phyloP scores from a whole-genome alignment of 139 green algal genomes.

The Axilococcus clingmanii region DNA sequence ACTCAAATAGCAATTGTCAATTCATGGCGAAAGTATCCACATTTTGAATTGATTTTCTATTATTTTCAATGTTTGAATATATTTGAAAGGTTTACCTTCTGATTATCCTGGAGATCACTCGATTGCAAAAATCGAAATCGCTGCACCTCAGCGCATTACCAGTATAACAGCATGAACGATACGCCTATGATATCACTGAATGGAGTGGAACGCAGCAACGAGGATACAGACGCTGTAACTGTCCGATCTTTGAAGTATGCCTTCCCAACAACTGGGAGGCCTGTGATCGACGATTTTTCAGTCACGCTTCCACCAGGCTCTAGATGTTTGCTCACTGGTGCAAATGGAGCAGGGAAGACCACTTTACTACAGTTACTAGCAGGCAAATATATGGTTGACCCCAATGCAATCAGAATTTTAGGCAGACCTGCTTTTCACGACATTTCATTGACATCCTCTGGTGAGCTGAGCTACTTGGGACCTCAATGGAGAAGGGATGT shows the following conservation, averaged over 20 bases:
- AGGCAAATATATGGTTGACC: conserved; percentile 91
- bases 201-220: too few species aligned
- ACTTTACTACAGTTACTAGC: conserved; percentile 85
- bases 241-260: conserved; percentile 21
- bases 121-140: too few species aligned
- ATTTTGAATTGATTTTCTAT: too few species aligned
- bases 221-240: conserved; percentile 18
- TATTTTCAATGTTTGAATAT: not conserved
- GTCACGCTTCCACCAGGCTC: conserved; percentile 61
- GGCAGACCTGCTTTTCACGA: conserved; percentile 89
- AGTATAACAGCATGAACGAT: too few species aligned
- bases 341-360: conserved; percentile 82
- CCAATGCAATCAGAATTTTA: conserved; percentile 69
- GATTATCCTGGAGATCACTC: too few species aligned
- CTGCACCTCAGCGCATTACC: too few species aligned
- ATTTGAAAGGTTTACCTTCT: too few species aligned
- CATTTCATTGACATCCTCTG: conserved; percentile 62
- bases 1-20: too few species aligned
- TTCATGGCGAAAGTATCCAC: too few species aligned
- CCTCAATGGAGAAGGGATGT: conserved; percentile 85
- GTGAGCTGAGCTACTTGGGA: conserved; percentile 72
- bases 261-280: conserved; percentile 9
- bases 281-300: conserved; percentile 23
- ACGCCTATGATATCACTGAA: too few species aligned
- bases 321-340: conserved; percentile 81